phyloP scores from a whole-genome alignment of 495 filamentous ascomycete genomes.

The Ramalina intermedia region DNA sequence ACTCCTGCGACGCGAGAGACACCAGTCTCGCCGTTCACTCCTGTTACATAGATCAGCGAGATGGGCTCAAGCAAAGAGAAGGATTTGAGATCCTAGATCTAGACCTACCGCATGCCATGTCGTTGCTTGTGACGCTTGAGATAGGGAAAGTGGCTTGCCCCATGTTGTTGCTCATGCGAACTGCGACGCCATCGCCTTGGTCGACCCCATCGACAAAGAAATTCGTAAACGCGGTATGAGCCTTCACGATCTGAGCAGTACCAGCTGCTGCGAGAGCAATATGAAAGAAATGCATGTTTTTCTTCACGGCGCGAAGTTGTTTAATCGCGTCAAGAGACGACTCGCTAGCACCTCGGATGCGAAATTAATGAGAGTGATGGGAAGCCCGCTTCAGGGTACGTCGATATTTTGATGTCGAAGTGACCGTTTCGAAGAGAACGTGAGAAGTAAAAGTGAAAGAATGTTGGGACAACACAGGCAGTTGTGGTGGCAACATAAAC shows the following conservation, averaged over 20 bases:
- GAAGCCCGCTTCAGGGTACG: no score
- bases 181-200: constrained; percentile 54
- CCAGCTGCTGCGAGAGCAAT: constrained; percentile 8
- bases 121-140: constrained; percentile 28
- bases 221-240: constrained; percentile 55
- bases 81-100: no score
- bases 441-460: no score
- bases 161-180: constrained; percentile 46
- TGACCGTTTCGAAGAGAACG: no score
- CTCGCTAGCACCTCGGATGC: no score
- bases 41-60: constrained; percentile 20
- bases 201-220: constrained; percentile 47
- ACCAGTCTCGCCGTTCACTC: constrained; percentile 37
- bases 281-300: no score
- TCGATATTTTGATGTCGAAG: no score
- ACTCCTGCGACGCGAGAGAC: constrained; percentile 45
- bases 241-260: constrained; percentile 16
- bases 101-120: constrained; percentile 65
- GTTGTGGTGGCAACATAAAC: no score
- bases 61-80: not conserved
- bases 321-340: no score
- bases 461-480: no score
- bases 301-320: no score
- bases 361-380: no score
- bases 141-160: constrained; percentile 39